Percentiles rank a stretch among this genome's conserved stretches.
Evolutionary conservation across 345 rosid genomes (phyloP).

Genomic region (Hibiscus trionum): DNA sequence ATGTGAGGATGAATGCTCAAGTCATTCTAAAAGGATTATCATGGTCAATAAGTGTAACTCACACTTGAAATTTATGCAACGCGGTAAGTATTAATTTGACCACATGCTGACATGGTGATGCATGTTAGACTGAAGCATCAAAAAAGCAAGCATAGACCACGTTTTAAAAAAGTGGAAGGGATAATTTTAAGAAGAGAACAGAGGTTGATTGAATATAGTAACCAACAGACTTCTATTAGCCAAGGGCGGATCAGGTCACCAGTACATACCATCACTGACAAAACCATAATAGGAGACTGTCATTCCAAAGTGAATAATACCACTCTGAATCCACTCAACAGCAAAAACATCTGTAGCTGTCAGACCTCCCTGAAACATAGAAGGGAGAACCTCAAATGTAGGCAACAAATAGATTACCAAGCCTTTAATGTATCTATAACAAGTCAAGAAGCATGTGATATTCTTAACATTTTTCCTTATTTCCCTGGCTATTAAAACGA

Average conservation of each 20-base stretch:
- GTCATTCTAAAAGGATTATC: not conserved
- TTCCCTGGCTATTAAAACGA: not conserved
- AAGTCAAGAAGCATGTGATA: not conserved
- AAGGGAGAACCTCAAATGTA: not conserved
- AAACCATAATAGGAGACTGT: slow-evolving; percentile 94
- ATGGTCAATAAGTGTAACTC: not conserved
- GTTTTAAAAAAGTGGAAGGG: not conserved
- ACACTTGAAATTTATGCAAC: not conserved
- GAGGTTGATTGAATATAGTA: not conserved
- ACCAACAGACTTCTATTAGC: not conserved
- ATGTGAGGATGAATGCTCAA: not conserved
- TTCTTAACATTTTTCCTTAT: not conserved
- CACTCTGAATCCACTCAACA: slow-evolving; percentile 90
- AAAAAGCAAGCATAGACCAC: not conserved
- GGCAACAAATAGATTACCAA: not conserved
- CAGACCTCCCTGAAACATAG: slow-evolving; percentile 76
- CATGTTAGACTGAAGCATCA: not conserved
- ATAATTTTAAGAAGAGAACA: not conserved
- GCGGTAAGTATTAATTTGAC: not conserved
- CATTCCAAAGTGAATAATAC: slow-evolving; percentile 82
- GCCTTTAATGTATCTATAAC: not conserved
- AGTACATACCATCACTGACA: slow-evolving; percentile 87
- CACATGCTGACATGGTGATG: not conserved
- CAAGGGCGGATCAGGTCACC: not conserved
- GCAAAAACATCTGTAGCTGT: slow-evolving; percentile 97